Base-by-base conservation (phyloP, 768 basidiomycete species). In the Asterophora lycoperdoides region DNA sequence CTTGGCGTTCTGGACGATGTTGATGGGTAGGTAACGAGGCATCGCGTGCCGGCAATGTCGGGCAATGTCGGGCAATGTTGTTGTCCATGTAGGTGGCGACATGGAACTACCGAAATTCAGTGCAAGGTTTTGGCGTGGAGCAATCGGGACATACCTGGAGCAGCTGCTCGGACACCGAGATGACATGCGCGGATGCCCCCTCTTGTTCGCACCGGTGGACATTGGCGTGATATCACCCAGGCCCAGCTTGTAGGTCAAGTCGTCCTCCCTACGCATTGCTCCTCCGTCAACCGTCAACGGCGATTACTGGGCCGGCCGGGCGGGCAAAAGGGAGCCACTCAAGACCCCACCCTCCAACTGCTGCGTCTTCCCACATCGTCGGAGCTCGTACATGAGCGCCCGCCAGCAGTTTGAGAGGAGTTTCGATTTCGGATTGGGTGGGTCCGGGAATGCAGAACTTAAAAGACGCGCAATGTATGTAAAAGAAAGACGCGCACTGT, bases 51-150 rank as follows among this genome's bases (percentile, higher is more conserved):
- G 29, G 96, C 93, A 49, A 98, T 94, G 62, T 98, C 94, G n/a
- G n/a, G n/a, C n/a, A n/a, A n/a, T n/a, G n/a, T n/a, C n/a, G n/a
- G n/a, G n/a, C n/a, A n/a, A n/a, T n/a, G n/a, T n/a, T n/a, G 63
- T 99, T 99, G 64, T 99, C 96, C 95, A 99, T 99, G 64, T 98
- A 99, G 0, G 96, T 98, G 2, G 96, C 96, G 52, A 97, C 93
- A 62, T 99, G 96, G 65, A 94, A 99, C 92, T 96, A 51, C 37
- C 29, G 10, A 5, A 35, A 18, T 39, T 35, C n/a, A 48, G 53
- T 28, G 11, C 4, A 51, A 39, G 18, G 40, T 45, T 33, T n/a
- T 44, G 26, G 51, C 40, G 32, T 13, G 28, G 8, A 41, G 41
- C 9, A 29, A 46, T 18, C 10, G n/a, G 10, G 44, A 26, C 33